Conservation (phyloP, 164 flowering plant genomes). For the Chimonanthus salicifolius region DNA sequence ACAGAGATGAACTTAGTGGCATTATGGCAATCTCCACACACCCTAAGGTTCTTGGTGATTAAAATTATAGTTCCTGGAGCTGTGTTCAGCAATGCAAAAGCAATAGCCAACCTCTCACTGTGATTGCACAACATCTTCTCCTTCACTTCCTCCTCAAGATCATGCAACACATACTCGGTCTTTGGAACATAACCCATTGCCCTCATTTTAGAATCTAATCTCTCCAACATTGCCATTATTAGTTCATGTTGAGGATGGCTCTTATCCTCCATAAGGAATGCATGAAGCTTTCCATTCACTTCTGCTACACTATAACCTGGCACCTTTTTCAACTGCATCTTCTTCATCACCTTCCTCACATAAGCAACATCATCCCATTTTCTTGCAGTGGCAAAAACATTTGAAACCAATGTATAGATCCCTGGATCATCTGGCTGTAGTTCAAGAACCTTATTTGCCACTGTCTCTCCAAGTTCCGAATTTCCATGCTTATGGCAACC, state of each 20-base stretch:
- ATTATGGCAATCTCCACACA: slow-evolving; percentile 21
- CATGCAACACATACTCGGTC: slow-evolving; percentile 23
- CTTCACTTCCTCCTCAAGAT: slow-evolving; percentile 20
- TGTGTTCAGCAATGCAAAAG: slow-evolving; percentile 22
- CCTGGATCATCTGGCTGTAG: slow-evolving; percentile 30
- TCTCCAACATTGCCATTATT: slow-evolving; percentile 16
- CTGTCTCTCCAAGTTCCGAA: slow-evolving; percentile 15
- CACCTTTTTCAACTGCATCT: slow-evolving; percentile 19
- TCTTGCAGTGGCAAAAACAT: slow-evolving; percentile 20
- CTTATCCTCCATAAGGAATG: slow-evolving; percentile 24
- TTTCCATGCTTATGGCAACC: slow-evolving; percentile 22
- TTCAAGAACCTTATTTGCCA: slow-evolving; percentile 19
- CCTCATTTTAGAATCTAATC: slow-evolving; percentile 21
- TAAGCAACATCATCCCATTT: slow-evolving; percentile 27
- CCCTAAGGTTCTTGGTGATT: slow-evolving; percentile 22
- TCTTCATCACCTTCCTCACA: slow-evolving; percentile 27
- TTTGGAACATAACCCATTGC: slow-evolving; percentile 23
- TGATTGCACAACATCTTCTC: slow-evolving; percentile 21
- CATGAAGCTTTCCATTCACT: slow-evolving; percentile 22
- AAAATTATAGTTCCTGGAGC: slow-evolving; percentile 12
- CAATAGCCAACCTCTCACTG: slow-evolving; percentile 26
- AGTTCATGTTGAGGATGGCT: slow-evolving; percentile 22
- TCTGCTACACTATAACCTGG: slow-evolving; percentile 24
- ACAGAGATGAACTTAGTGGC: slow-evolving; percentile 23
- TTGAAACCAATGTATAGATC: slow-evolving; percentile 29